A percentile compares a stretch with the other conserved stretches of the same genome.
phyloP scores from a whole-genome alignment of 805 yeast genomes.

The Pichia californica region DNA sequence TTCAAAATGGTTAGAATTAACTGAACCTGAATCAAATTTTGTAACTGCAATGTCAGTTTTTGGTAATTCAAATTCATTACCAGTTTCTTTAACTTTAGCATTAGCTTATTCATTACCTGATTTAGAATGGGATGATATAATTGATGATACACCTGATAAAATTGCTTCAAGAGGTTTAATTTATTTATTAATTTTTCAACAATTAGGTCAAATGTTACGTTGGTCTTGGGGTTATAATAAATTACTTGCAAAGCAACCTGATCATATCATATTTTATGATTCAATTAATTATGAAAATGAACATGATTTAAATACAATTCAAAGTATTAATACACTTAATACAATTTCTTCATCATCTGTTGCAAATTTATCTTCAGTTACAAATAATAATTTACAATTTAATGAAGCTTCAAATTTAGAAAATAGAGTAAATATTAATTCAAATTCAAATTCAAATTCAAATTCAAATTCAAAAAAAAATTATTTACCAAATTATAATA shows the following conservation, averaged over 20 bases:
- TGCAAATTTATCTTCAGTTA: no score
- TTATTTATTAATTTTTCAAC: slow-evolving; percentile 71
- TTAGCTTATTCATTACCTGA: slow-evolving; percentile 71
- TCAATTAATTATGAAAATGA: not conserved
- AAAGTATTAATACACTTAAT: not conserved
- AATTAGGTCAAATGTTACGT: slow-evolving; percentile 72
- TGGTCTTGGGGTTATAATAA: slow-evolving; percentile 88
- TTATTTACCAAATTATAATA: not conserved
- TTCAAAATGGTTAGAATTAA: slow-evolving; percentile 48
- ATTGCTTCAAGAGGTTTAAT: slow-evolving; percentile 75
- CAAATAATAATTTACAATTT: not conserved
- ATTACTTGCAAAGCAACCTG: slow-evolving; percentile 47
- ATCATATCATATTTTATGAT: slow-evolving; percentile 26
- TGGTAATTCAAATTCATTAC: slow-evolving; percentile 92
- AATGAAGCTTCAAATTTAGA: not conserved
- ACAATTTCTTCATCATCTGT: no score
- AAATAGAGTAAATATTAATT: not conserved
- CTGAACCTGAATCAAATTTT: slow-evolving; percentile 74
- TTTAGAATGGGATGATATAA: slow-evolving; percentile 67
- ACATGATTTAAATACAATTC: slow-evolving; percentile 1
- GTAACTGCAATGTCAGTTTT: slow-evolving; percentile 96
- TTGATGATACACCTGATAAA: slow-evolving; percentile 58
- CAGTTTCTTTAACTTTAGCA: slow-evolving; percentile 83
- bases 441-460: not conserved
- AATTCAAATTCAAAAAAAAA: not conserved